Percentiles rank a stretch among this genome's conserved stretches.
Evolutionary conservation across 306 rosid genomes (phyloP).

Genomic region (Castanospermum australe): DNA sequence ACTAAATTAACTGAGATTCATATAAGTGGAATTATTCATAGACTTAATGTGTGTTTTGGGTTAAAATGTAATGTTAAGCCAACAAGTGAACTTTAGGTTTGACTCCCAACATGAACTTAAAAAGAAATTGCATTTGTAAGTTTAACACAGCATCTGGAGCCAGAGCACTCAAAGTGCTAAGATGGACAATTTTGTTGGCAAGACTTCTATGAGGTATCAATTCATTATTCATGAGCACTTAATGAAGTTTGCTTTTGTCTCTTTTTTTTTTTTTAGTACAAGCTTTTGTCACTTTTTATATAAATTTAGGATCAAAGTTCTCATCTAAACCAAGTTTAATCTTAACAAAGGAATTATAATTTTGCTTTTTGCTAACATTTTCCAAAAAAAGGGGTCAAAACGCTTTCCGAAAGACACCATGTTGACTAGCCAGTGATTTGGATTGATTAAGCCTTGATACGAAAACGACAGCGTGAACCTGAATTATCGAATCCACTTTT

Average conservation of each 20-base stretch:
- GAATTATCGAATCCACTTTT: slow-evolving; percentile 4
- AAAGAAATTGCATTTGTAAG: no score
- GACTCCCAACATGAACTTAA: no score
- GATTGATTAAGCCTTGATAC: slow-evolving; percentile 19
- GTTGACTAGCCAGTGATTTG: not conserved
- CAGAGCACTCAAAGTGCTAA: not conserved
- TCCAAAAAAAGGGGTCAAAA: not conserved
- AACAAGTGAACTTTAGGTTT: no score
- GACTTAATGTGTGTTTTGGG: no score
- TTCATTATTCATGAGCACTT: not conserved
- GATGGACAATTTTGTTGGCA: not conserved
- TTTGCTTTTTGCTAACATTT: not conserved
- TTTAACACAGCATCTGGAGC: no score
- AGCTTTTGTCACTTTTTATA: not conserved
- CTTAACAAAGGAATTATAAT: not conserved
- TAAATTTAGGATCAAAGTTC: not conserved
- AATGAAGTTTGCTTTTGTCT: not conserved
- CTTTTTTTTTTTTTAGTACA: no score
- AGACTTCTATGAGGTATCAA: not conserved
- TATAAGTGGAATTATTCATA: no score
- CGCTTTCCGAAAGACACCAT: slow-evolving; percentile 22
- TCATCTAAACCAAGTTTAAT: not conserved
- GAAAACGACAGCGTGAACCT: not conserved
- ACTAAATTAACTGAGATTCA: no score
- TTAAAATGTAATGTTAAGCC: no score